A percentile compares a stretch with the other conserved stretches of the same genome.
These are phyloP conservation scores for Globisporangium abappressorium DNA, from an alignment of 352 stramenopile genomes.

Conservation along the genomic window DNA sequence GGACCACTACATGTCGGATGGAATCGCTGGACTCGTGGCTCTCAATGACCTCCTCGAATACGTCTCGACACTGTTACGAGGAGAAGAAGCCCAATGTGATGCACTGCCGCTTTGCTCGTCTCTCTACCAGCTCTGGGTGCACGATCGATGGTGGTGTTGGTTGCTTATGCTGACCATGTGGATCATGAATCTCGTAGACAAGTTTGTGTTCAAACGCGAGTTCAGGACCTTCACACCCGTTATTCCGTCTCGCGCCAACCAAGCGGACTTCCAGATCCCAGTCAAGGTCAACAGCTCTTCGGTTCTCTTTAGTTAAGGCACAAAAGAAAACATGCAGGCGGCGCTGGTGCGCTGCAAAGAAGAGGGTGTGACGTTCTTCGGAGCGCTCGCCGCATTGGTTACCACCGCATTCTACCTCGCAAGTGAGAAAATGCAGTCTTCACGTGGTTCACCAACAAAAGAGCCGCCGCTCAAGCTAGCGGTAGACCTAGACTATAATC, in stretches of 20 bases:
- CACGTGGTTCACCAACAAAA: background rate
- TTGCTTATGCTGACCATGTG: constrained; percentile 17
- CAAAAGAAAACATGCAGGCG: constrained; percentile 28
- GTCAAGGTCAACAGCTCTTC: constrained; percentile 25
- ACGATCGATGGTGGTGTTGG: constrained; percentile 17
- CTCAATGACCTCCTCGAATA: constrained; percentile 36
- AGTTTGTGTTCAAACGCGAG: background rate
- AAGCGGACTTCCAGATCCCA: constrained; percentile 32
- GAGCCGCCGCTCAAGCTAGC: background rate
- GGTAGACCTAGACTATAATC: background rate
- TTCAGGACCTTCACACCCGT: constrained; percentile 2
- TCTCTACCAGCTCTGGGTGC: constrained; percentile 32
- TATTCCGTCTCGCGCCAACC: constrained; percentile 20
- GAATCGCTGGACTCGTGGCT: constrained; percentile 29
- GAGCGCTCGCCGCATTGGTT: constrained; percentile 28
- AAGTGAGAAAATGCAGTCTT: constrained; percentile 1
- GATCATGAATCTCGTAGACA: constrained; percentile 20
- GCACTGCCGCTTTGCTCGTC: constrained; percentile 20
- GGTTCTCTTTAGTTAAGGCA: constrained; percentile 37
- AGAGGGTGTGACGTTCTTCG: constrained; percentile 36
- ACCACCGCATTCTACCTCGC: constrained; percentile 30
- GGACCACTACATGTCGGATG: constrained; percentile 22
- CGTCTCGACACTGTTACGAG: constrained; percentile 12
- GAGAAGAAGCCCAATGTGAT: background rate
- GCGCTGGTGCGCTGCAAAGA: constrained; percentile 33